A percentile compares a stretch with the other conserved stretches of the same genome.
phyloP scores from a whole-genome alignment of 306 rosid genomes.

The Phaseolus lunatus region DNA sequence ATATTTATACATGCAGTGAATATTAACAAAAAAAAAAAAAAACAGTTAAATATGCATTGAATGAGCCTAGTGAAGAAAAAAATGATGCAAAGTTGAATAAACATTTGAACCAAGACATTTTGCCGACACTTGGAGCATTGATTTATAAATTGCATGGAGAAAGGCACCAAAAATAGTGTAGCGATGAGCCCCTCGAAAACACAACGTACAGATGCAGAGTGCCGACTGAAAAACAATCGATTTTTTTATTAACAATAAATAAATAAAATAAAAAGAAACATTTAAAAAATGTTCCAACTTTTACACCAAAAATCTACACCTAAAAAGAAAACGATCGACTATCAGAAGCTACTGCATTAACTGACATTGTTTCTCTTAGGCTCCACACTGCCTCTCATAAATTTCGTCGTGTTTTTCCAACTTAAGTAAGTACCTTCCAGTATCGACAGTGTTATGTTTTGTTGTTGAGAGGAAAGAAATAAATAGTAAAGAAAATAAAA shows the following conservation, averaged over 20 bases:
- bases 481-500: not conserved
- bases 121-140: conserved; percentile 15
- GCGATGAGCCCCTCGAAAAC: not conserved
- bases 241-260: too few relatives aligned
- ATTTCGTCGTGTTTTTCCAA: not conserved
- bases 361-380: not conserved
- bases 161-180: not conserved
- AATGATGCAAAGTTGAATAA: not conserved
- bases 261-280: too few relatives aligned
- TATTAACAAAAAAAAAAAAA: not conserved
- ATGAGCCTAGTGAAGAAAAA: not conserved
- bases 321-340: too few relatives aligned
- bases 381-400: conserved; percentile 2
- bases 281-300: too few relatives aligned
- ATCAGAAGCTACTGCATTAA: not conserved
- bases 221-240: too few relatives aligned
- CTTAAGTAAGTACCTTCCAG: too few relatives aligned
- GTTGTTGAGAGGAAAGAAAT: too few relatives aligned
- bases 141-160: not conserved
- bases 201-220: conserved; percentile 10
- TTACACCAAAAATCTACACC: too few relatives aligned
- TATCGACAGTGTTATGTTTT: too few relatives aligned
- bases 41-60: not conserved
- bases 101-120: not conserved
- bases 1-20: too few relatives aligned